Evolutionary conservation across 148 eudicot genomes (phyloP).

Genomic region (Arctostaphylos glauca): DNA sequence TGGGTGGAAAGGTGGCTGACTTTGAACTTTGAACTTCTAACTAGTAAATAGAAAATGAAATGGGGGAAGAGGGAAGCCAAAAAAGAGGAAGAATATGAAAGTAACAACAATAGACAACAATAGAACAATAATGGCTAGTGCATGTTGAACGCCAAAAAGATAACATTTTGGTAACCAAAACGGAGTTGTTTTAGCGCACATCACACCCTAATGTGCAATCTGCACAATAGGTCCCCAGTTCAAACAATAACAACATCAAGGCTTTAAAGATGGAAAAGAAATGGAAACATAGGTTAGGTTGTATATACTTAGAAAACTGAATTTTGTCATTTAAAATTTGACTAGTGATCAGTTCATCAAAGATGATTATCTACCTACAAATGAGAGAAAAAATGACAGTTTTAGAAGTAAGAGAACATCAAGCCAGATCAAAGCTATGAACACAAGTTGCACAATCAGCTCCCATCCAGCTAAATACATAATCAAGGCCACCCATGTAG

Average conservation of each 20-base stretch:
- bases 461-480: too few relatives aligned
- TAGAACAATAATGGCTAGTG: background rate
- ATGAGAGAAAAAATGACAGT: background rate
- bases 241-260: background rate
- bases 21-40: background rate
- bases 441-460: too few relatives aligned
- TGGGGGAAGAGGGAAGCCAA: background rate
- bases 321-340: background rate
- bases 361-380: constrained; percentile 1
- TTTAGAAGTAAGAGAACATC: background rate
- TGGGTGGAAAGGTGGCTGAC: background rate
- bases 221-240: too few relatives aligned
- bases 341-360: background rate
- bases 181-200: too few relatives aligned
- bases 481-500: background rate
- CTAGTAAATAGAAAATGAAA: background rate
- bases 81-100: background rate
- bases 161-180: too few relatives aligned
- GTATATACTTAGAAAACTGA: background rate
- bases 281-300: background rate
- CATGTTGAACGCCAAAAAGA: too few relatives aligned
- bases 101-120: background rate
- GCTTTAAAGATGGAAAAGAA: background rate
- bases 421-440: background rate
- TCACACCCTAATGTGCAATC: too few relatives aligned